A percentile compares a stretch with the other conserved stretches of the same genome.
Conservation (phyloP, 371 early-diverging fungal species). For the Circinella umbellata region DNA sequence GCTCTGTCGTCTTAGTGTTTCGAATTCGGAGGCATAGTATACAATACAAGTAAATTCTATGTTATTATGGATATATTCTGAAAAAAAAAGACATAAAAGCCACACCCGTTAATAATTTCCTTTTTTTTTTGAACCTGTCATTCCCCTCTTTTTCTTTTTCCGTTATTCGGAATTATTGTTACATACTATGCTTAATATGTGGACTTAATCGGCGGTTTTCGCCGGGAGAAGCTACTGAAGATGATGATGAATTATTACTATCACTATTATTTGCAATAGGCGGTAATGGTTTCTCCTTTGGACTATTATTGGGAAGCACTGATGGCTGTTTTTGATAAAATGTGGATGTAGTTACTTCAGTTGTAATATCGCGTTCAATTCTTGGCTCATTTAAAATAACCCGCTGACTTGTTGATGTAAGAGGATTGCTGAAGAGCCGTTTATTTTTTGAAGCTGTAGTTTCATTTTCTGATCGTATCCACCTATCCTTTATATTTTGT, state of each 20-base stretch:
- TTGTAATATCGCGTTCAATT: conserved; percentile 13
- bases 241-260: too few relatives aligned
- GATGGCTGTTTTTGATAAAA: conserved; percentile 14
- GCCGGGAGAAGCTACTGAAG: conserved; percentile 2
- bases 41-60: conserved; percentile 80
- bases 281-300: not conserved
- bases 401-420: not conserved
- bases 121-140: not conserved
- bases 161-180: not conserved
- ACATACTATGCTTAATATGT: conserved; percentile 49
- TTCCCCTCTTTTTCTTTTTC: not conserved
- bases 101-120: conserved; percentile 1
- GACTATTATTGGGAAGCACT: not conserved
- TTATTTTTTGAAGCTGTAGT: not conserved
- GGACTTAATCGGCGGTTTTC: conserved; percentile 27
- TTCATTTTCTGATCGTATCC: not conserved
- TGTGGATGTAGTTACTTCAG: conserved; percentile 35
- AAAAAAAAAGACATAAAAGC: not conserved
- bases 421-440: not conserved
- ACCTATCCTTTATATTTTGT: conserved; percentile 12
- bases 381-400: not conserved
- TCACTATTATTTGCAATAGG: not conserved
- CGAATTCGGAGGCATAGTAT: conserved; percentile 90
- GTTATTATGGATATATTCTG: conserved; percentile 75
- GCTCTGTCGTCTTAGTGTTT: conserved; percentile 79